phyloP scores from a whole-genome alignment of 202 grass and related monocot genomes.

The Elaeis oleifera region DNA sequence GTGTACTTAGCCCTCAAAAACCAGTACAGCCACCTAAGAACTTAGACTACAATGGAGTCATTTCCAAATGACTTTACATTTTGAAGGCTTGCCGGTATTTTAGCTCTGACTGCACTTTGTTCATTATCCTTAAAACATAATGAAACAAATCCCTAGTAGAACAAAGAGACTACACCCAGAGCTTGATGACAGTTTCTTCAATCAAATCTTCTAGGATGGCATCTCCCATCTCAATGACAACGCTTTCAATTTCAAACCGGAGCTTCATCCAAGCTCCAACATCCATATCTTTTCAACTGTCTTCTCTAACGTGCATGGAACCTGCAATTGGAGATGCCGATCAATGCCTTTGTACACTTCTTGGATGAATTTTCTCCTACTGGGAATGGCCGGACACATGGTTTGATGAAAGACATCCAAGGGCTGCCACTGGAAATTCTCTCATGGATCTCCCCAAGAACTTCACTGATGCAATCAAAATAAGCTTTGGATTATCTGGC shows the following conservation, averaged over 20 bases:
- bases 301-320: conserved; percentile 40
- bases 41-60: no score
- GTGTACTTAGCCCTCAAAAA: no score
- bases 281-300: conserved; percentile 49
- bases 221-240: conserved; percentile 51
- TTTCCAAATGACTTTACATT: no score
- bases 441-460: conserved; percentile 42
- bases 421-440: conserved; percentile 35
- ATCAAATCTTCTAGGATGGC: conserved; percentile 60
- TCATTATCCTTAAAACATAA: no score
- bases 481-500: conserved; percentile 50
- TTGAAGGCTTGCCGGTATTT: no score
- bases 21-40: no score
- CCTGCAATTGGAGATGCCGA: conserved; percentile 27
- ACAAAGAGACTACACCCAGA: no score
- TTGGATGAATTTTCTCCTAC: conserved; percentile 35
- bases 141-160: no score
- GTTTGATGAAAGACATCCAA: conserved; percentile 51
- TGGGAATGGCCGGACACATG: conserved; percentile 30
- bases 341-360: conserved; percentile 66
- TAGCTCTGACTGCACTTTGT: no score
- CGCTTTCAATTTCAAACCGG: conserved; percentile 30
- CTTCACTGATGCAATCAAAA: conserved; percentile 72
- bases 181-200: conserved; percentile 42
- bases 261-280: conserved; percentile 54